phyloP scores from a whole-genome alignment of 106 monocot species.

The Dioscorea alata region DNA sequence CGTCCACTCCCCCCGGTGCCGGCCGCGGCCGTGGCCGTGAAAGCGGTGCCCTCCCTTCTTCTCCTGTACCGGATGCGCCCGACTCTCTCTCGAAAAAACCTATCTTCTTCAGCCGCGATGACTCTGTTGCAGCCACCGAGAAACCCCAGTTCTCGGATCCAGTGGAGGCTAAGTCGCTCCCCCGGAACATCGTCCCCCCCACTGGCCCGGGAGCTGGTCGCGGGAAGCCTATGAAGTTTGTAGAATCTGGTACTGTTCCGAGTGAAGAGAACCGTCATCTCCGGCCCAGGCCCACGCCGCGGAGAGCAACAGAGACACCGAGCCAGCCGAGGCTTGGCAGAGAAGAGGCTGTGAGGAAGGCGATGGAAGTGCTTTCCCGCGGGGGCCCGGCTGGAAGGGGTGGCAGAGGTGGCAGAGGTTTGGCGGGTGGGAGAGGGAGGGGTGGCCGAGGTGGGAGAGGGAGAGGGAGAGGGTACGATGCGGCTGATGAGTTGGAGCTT shows the following conservation, averaged over 20 bases:
- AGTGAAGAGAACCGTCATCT: slow-evolving; percentile 60
- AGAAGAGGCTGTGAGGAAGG: slow-evolving; percentile 48
- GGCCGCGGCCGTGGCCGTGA: slow-evolving; percentile 31
- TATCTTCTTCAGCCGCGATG: slow-evolving; percentile 27
- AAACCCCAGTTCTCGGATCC: slow-evolving; percentile 3
- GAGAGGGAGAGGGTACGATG: slow-evolving; percentile 8
- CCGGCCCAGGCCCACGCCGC: background rate
- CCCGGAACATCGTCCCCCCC: slow-evolving; percentile 16
- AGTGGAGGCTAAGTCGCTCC: background rate
- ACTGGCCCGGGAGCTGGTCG: slow-evolving; percentile 39
- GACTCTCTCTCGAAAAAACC: slow-evolving; percentile 26
- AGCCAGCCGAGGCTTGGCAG: slow-evolving; percentile 16
- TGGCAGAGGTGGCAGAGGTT: slow-evolving; percentile 23
- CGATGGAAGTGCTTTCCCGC: slow-evolving; percentile 44
- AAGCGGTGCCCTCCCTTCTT: background rate
- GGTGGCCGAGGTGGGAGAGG: slow-evolving; percentile 22
- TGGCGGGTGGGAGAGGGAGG: slow-evolving; percentile 13
- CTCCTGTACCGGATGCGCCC: background rate
- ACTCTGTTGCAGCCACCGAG: background rate
- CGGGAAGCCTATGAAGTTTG: slow-evolving; percentile 25
- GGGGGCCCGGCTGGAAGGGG: slow-evolving; percentile 15
- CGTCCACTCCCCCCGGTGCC: slow-evolving; percentile 6
- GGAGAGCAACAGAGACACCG: background rate
- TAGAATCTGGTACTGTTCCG: slow-evolving; percentile 3
- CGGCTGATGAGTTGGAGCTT: slow-evolving; percentile 19